Percentiles rank a stretch among this genome's conserved stretches.
Conservation (phyloP, 352 stramenopile species). For the Phytophthora uliginosa region DNA sequence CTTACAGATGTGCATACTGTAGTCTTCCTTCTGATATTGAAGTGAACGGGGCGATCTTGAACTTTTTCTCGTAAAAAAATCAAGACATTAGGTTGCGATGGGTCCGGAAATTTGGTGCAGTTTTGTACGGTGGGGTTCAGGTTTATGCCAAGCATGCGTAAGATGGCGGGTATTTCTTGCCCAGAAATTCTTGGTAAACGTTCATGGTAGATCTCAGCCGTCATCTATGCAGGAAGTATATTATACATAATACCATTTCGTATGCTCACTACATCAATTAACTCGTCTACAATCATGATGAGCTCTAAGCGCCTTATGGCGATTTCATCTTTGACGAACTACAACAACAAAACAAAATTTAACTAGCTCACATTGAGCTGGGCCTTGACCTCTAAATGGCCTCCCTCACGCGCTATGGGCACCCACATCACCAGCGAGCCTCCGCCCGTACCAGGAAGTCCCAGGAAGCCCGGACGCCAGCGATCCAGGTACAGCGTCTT, state of each 20-base stretch:
- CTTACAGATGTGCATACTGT: no score
- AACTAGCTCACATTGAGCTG: conserved; percentile 59
- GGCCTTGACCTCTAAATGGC: conserved; percentile 52
- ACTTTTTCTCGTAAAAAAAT: no score
- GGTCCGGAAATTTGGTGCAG: no score
- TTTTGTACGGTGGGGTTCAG: no score
- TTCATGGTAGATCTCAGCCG: no score
- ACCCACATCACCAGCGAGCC: conserved; percentile 72
- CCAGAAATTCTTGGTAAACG: no score
- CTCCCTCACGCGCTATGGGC: conserved; percentile 41
- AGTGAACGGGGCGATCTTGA: no score
- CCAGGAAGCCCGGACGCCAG: conserved; percentile 63
- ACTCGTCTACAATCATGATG: conserved; percentile 21
- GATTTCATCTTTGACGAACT: conserved; percentile 15
- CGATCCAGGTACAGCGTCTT: conserved; percentile 81
- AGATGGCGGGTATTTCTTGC: no score
- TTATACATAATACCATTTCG: background rate
- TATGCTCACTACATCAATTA: conserved; percentile 9
- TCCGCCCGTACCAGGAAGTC: conserved; percentile 65
- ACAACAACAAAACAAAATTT: background rate
- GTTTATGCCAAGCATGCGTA: no score
- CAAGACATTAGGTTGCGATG: no score
- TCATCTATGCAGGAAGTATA: no score
- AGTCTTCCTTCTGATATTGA: no score
- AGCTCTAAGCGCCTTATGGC: conserved; percentile 10